A percentile compares a stretch with the other conserved stretches of the same genome.
These are phyloP conservation scores for Glycine tomentella DNA, from an alignment of 306 rosid species.

Conservation along the genomic window DNA sequence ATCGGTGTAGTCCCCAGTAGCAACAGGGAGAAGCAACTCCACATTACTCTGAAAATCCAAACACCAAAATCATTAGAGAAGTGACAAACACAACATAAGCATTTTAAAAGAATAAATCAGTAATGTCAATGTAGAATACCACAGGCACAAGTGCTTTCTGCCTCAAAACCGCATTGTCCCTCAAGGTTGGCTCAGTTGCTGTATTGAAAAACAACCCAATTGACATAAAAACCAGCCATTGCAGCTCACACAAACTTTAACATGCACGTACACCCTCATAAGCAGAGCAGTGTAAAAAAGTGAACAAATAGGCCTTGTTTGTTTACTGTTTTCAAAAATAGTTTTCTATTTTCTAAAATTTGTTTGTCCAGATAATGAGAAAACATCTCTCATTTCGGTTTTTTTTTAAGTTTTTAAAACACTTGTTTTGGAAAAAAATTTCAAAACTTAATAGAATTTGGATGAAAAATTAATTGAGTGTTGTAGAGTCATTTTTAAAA, in stretches of 20 bases:
- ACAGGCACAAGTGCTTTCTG: conserved; percentile 71
- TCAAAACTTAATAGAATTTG: not conserved
- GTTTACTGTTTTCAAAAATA: no score
- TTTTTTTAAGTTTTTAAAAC: not conserved
- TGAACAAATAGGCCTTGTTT: conserved; percentile 15
- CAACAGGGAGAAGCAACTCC: conserved; percentile 84
- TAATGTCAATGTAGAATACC: conserved; percentile 58
- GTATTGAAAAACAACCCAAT: conserved; percentile 47
- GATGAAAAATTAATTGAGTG: no score
- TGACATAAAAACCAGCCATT: conserved; percentile 12
- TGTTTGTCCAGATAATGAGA: not conserved
- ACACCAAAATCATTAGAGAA: conserved; percentile 35
- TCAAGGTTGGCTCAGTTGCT: conserved; percentile 80
- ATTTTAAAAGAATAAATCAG: conserved; percentile 28
- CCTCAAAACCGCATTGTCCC: conserved; percentile 75
- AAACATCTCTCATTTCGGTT: not conserved
- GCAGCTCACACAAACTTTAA: conserved; percentile 41
- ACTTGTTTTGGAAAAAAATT: not conserved
- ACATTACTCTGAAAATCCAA: conserved; percentile 64
- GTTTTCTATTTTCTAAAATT: not conserved
- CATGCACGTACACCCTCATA: conserved; percentile 13
- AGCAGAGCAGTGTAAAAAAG: not conserved
- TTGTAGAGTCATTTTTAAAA: no score
- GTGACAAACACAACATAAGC: conserved; percentile 11
- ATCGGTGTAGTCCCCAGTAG: conserved; percentile 86